Conservation (phyloP, 345 rosid genomes). For the Eucalyptus pumila region DNA sequence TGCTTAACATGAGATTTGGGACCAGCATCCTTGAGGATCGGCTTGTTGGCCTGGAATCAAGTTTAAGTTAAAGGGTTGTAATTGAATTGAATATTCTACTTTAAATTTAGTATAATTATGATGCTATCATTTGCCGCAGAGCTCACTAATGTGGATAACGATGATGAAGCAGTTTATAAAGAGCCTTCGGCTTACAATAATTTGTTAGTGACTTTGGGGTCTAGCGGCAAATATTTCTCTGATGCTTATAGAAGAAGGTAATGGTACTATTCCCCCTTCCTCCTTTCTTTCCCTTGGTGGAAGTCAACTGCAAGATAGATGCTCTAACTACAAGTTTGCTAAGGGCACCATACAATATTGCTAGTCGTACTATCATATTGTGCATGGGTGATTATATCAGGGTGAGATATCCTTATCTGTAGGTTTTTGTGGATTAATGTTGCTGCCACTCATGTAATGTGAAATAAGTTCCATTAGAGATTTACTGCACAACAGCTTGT, state of each 20-base stretch:
- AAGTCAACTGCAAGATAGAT: neutral
- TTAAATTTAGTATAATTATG: neutral
- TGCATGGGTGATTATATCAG: neutral
- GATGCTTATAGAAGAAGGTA: slow-evolving; percentile 46
- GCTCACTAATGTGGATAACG: slow-evolving; percentile 3
- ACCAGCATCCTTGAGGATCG: neutral
- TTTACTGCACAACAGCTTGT: neutral
- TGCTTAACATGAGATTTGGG: neutral
- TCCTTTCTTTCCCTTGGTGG: neutral
- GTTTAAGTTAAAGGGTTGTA: neutral
- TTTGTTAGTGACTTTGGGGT: slow-evolving; percentile 35
- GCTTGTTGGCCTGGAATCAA: neutral
- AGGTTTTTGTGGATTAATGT: neutral
- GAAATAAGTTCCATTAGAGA: neutral
- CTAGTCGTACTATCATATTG: neutral
- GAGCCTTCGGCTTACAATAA: slow-evolving; percentile 33
- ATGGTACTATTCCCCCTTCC: neutral
- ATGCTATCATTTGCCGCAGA: slow-evolving; percentile 13
- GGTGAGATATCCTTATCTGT: neutral
- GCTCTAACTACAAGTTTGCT: neutral
- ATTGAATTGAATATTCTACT: neutral
- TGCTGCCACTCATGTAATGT: neutral
- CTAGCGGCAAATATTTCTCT: slow-evolving; percentile 26
- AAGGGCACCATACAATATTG: neutral
- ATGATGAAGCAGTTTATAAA: slow-evolving; percentile 11